These are phyloP conservation scores for Ophiocordyceps australis DNA, from an alignment of 2,329 filamentous ascomycete genomes.

Conservation along the genomic window DNA sequence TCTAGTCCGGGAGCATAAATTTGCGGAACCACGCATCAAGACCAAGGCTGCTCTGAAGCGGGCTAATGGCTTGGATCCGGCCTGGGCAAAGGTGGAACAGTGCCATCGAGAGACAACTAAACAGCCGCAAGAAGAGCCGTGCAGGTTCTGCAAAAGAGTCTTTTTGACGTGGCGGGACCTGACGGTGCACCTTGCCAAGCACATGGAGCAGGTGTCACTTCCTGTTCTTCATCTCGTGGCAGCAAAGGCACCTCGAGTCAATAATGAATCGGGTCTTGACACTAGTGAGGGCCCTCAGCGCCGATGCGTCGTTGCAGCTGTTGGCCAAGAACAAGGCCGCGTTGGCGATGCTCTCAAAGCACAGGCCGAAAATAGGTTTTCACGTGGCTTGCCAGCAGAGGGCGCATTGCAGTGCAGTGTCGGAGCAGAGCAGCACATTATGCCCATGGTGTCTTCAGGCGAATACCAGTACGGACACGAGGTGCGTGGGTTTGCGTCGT, in stretches of 20 bases:
- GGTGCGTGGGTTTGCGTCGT: too few species aligned
- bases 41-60: constrained; percentile 50
- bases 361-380: too few species aligned
- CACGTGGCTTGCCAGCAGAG: too few species aligned
- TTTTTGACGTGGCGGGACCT: constrained; percentile 84
- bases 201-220: constrained; percentile 84
- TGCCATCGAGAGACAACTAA: constrained; percentile 55
- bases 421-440: too few species aligned
- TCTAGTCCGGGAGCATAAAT: constrained; percentile 79
- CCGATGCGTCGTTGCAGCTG: constrained; percentile 12
- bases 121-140: constrained; percentile 57
- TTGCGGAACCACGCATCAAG: constrained; percentile 64
- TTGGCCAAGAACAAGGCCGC: too few species aligned
- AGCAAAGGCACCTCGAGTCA: too few species aligned
- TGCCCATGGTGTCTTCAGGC: too few species aligned
- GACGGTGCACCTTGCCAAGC: constrained; percentile 81
- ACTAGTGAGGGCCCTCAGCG: constrained; percentile 35
- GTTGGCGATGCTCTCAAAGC: too few species aligned
- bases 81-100: constrained; percentile 61
- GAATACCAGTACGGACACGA: too few species aligned
- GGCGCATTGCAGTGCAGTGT: too few species aligned
- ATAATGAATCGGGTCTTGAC: too few species aligned
- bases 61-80: constrained; percentile 36
- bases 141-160: constrained; percentile 68
- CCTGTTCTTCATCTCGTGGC: constrained; percentile 51